Base-by-base conservation (phyloP, 2,329 filamentous ascomycete genomes). In the Plectosphaerella cucumerina region DNA sequence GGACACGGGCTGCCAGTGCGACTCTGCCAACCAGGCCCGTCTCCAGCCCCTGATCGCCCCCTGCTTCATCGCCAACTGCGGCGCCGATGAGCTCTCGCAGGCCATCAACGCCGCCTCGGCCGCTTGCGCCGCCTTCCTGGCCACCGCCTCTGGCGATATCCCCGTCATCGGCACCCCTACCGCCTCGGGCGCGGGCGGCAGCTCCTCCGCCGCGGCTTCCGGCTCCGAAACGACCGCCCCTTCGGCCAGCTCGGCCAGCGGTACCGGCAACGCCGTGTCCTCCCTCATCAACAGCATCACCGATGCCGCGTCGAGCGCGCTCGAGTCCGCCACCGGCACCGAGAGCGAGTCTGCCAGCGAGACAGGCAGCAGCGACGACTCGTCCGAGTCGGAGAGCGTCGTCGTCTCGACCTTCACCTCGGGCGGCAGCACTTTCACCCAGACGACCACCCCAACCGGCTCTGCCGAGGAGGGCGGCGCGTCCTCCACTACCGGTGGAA, bases 1-100 rank as follows among this genome's bases (percentile, higher is more conserved):
- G 47, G 70, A 74, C 53, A 60, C 64, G 10, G 60, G 58, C 47
- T 76, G 73, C 62, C 65, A 66, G 57, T 76, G 73, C 61, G 57
- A 62, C 22, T n/a, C 62, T 15, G 53, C 52, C 2, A 68, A 62
- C 50, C 66, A 70, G 59, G 51, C 51, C 37, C 57, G 62, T 53
- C 63, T 72, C 33, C 49, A 56, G 20, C 50, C 58, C 34, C 51
- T 62, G 43, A 62, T 67, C 50, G 50, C 61, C 12, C 52, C 60
- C 17, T 73, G 70, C 59, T 51, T 71, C 44, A 51, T 63, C 52
- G 55, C 59, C 21, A 61, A 62, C 39, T 78, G 75, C 59, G 50
- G 53, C 11, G 22, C 55, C 3, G 35, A 50, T 26, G 65, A 68
- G 10, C 58, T 74, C 20, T 39, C 52, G 21, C 59, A 62, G 50